phyloP scores from a whole-genome alignment of 1,284 basidiomycete species.

The Schizophyllum amplum region DNA sequence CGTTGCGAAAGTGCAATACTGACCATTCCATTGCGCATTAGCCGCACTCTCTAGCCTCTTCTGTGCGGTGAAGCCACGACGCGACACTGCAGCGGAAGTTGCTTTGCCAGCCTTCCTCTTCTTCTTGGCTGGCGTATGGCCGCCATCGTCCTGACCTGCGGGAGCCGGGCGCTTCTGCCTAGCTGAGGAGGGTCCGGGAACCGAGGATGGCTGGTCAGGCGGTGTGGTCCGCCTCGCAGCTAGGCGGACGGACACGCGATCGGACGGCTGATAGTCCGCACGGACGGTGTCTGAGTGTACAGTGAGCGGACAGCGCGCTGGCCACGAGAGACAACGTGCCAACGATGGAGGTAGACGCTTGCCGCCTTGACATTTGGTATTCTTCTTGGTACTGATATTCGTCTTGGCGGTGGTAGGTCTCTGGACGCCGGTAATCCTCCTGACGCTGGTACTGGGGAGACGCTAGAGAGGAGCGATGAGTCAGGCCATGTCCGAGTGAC shows the following conservation, averaged over 20 bases:
- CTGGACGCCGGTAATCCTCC: neutral
- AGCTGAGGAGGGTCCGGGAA: neutral
- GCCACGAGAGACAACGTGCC: neutral
- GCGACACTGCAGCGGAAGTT: neutral
- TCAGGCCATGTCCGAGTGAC: neutral
- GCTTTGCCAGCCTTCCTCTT: neutral
- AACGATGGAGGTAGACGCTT: neutral
- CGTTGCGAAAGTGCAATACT: slow-evolving; percentile 19
- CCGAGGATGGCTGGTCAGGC: neutral
- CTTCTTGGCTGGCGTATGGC: neutral
- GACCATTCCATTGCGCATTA: slow-evolving; percentile 9
- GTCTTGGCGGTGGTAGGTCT: neutral
- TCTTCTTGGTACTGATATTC: neutral
- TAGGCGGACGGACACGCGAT: neutral
- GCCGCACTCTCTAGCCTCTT: slow-evolving; percentile 9
- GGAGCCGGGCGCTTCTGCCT: neutral
- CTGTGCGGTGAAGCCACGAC: neutral
- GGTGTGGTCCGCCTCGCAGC: neutral
- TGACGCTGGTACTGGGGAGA: neutral
- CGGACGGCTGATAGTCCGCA: neutral
- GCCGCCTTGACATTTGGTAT: neutral
- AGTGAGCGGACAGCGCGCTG: neutral
- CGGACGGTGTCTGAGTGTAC: neutral
- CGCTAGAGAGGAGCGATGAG: neutral
- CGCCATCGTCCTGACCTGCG: neutral